phyloP scores from a whole-genome alignment of 2,329 filamentous ascomycete species.

The Lecanicillium sp. region DNA sequence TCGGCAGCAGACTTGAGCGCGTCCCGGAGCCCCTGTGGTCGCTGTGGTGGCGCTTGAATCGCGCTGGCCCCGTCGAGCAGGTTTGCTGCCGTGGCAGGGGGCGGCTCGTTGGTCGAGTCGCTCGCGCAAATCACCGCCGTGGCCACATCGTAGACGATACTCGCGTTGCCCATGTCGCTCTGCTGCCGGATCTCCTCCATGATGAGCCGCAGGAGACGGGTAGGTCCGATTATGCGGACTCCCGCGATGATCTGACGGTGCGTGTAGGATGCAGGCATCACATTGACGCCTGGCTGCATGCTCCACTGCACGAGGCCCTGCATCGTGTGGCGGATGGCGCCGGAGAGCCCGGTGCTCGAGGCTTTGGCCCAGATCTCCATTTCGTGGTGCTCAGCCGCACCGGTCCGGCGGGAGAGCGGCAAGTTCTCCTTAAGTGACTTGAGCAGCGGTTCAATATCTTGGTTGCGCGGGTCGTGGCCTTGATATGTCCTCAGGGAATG shows the following conservation, averaged over 20 bases:
- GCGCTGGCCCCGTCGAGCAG: slow-evolving; percentile 31
- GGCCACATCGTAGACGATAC: slow-evolving; percentile 62
- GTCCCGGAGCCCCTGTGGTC: slow-evolving; percentile 51
- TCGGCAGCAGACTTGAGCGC: slow-evolving; percentile 54
- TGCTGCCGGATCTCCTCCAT: slow-evolving; percentile 62
- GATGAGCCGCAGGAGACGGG: slow-evolving; percentile 53
- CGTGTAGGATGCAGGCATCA: slow-evolving; percentile 60
- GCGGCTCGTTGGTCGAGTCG: slow-evolving; percentile 42
- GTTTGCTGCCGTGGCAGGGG: slow-evolving; percentile 20
- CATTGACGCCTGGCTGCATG: slow-evolving; percentile 47
- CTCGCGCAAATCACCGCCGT: slow-evolving; percentile 65
- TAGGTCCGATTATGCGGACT: slow-evolving; percentile 55
- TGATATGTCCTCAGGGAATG: slow-evolving; percentile 61
- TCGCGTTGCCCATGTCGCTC: slow-evolving; percentile 51
- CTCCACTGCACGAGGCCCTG: slow-evolving; percentile 63
- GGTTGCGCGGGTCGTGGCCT: slow-evolving; percentile 58
- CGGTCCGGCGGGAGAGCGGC: slow-evolving; percentile 53
- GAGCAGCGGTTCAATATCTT: slow-evolving; percentile 64
- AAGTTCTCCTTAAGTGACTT: slow-evolving; percentile 57
- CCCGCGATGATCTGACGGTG: slow-evolving; percentile 63
- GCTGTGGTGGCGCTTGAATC: slow-evolving; percentile 34
- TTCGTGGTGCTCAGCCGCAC: slow-evolving; percentile 58
- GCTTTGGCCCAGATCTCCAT: slow-evolving; percentile 60
- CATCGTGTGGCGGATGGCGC: slow-evolving; percentile 54
- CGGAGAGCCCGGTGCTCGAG: slow-evolving; percentile 48